Percentiles rank a stretch among this genome's conserved stretches.
phyloP scores from a whole-genome alignment of 2,329 filamentous ascomycete species.

The Chalaropsis thielavioides region DNA sequence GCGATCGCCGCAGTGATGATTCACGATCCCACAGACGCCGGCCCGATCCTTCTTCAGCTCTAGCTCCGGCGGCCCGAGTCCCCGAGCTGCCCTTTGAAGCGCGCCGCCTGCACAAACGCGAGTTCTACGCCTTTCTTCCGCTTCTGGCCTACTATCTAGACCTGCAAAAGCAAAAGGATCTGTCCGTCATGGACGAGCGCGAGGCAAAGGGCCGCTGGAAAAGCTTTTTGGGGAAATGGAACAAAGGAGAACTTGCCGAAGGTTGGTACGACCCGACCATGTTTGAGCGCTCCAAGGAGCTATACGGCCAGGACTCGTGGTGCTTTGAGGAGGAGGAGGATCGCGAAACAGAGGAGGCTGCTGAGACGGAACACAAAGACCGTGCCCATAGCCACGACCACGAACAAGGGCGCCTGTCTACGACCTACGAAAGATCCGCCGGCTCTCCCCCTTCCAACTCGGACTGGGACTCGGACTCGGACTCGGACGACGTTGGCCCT shows the following conservation, averaged over 20 bases:
- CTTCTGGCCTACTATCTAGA: conserved; percentile 76
- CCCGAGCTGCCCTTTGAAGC: conserved; percentile 49
- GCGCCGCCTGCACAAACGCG: conserved; percentile 50
- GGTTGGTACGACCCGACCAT: conserved; percentile 85
- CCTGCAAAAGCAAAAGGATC: conserved; percentile 64
- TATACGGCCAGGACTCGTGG: conserved; percentile 9
- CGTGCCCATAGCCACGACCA: background rate
- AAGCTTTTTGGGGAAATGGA: conserved; percentile 86
- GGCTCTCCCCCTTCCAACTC: background rate
- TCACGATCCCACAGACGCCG: background rate
- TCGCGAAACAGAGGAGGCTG: background rate
- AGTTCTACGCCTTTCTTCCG: conserved; percentile 50
- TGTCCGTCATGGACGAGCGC: conserved; percentile 55
- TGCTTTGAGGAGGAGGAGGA: conserved; percentile 2
- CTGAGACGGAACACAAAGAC: background rate
- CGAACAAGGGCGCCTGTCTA: background rate
- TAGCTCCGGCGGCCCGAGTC: background rate
- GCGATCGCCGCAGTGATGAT: background rate
- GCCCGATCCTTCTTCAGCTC: background rate
- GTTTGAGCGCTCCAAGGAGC: conserved; percentile 27
- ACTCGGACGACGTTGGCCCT: conserved; percentile 15
- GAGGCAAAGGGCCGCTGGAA: conserved; percentile 81
- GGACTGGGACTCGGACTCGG: conserved; percentile 19
- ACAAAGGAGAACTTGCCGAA: conserved; percentile 69
- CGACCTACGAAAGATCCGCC: background rate